Conservation (phyloP, 495 filamentous ascomycete species). For the Aspergillus asperescens region DNA sequence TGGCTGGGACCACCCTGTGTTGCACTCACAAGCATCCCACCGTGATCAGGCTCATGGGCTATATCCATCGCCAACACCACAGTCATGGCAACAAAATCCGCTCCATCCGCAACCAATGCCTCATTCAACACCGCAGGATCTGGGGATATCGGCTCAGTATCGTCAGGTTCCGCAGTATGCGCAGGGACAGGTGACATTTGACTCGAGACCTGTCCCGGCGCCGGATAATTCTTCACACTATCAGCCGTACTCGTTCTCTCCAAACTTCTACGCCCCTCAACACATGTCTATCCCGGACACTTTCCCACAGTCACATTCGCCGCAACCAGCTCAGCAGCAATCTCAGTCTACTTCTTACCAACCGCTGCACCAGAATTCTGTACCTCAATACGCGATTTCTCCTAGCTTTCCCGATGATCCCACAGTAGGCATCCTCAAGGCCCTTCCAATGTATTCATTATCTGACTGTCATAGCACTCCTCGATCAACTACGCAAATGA, state of each 20-base stretch:
- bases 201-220: slow-evolving; percentile 26
- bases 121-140: slow-evolving; percentile 22
- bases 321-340: slow-evolving; percentile 25
- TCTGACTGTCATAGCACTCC: slow-evolving; percentile 17
- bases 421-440: slow-evolving; percentile 18
- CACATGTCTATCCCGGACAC: slow-evolving; percentile 28
- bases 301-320: slow-evolving; percentile 23
- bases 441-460: not conserved
- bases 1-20: slow-evolving; percentile 33
- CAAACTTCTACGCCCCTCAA: slow-evolving; percentile 31
- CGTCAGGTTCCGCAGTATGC: slow-evolving; percentile 33
- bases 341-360: slow-evolving; percentile 19
- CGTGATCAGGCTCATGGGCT: slow-evolving; percentile 26
- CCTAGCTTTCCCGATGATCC: slow-evolving; percentile 23
- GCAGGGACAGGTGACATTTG: slow-evolving; percentile 33
- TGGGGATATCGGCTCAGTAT: slow-evolving; percentile 27
- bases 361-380: slow-evolving; percentile 17
- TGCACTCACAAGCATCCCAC: slow-evolving; percentile 25
- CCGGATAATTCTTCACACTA: slow-evolving; percentile 33
- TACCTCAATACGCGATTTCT: slow-evolving; percentile 26
- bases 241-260: slow-evolving; percentile 30
- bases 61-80: slow-evolving; percentile 29
- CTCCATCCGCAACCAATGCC: slow-evolving; percentile 23
- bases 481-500: slow-evolving; percentile 33
- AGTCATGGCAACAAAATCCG: slow-evolving; percentile 36